phyloP scores from a whole-genome alignment of 306 rosid species.

The Prunus campanulata region DNA sequence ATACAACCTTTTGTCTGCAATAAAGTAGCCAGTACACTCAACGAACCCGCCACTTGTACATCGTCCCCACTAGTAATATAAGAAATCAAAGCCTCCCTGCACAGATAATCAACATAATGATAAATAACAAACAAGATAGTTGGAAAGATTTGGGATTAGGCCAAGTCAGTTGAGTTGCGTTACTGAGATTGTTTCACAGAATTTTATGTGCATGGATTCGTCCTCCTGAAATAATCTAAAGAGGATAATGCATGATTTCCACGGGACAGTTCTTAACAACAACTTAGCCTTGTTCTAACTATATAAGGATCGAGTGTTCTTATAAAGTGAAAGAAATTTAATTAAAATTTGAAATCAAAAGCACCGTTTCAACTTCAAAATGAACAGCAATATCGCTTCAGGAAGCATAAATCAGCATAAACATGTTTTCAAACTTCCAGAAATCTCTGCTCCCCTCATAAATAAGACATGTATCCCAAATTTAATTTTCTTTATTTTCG shows the following conservation, averaged over 20 bases:
- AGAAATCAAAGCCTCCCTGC: constrained; percentile 75
- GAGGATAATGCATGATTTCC: background rate
- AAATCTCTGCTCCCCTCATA: background rate
- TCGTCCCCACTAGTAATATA: constrained; percentile 70
- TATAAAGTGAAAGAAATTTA: background rate
- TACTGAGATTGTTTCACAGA: background rate
- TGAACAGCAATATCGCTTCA: background rate
- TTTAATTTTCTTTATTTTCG: background rate
- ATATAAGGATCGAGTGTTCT: background rate
- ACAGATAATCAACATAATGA: constrained; percentile 23
- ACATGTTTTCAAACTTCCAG: background rate
- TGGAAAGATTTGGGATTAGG: background rate
- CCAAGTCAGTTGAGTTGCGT: background rate
- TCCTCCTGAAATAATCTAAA: background rate
- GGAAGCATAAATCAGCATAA: background rate
- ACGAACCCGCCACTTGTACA: constrained; percentile 70
- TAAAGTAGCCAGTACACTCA: constrained; percentile 68
- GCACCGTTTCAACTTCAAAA: background rate
- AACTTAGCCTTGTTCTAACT: background rate
- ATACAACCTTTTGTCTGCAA: constrained; percentile 89
- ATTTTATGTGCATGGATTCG: background rate
- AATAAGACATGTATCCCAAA: background rate
- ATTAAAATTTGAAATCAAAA: too few species aligned
- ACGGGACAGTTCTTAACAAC: background rate
- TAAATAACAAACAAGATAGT: background rate